These are phyloP conservation scores for Diddensiella caesifluorescens DNA, from an alignment of 805 yeast genomes.

Conservation along the genomic window DNA sequence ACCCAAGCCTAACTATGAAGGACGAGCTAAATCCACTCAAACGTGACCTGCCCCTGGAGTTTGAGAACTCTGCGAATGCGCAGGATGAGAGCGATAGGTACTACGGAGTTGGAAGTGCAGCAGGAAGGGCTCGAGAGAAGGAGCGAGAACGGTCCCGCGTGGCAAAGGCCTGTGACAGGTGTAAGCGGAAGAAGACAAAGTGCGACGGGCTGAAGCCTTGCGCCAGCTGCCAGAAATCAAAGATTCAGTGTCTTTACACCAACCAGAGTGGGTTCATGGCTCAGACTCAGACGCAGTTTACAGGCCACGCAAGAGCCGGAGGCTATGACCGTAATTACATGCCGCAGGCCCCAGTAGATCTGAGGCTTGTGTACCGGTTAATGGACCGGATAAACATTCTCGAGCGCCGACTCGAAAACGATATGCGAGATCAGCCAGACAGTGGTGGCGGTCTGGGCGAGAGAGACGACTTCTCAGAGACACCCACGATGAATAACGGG, in stretches of 20 bases:
- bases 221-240: constrained; percentile 39
- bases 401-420: constrained; percentile 1
- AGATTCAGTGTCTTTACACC: constrained; percentile 21
- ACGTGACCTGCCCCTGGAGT: background rate
- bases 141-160: constrained; percentile 30
- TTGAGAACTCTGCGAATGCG: background rate
- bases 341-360: background rate
- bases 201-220: constrained; percentile 54
- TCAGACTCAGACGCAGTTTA: background rate
- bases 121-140: background rate
- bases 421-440: background rate
- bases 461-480: background rate
- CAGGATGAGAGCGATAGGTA: background rate
- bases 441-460: background rate
- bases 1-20: too few relatives aligned
- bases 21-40: too few relatives aligned
- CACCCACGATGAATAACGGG: too few relatives aligned
- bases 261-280: background rate
- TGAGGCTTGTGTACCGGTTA: background rate
- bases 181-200: constrained; percentile 51
- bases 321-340: background rate
- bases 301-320: too few relatives aligned
- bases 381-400: constrained; percentile 5
- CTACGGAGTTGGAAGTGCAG: background rate
- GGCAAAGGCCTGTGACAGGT: constrained; percentile 50